Base-by-base conservation (phyloP, 257 asterid genomes). In the Lithospermum erythrorhizon region DNA sequence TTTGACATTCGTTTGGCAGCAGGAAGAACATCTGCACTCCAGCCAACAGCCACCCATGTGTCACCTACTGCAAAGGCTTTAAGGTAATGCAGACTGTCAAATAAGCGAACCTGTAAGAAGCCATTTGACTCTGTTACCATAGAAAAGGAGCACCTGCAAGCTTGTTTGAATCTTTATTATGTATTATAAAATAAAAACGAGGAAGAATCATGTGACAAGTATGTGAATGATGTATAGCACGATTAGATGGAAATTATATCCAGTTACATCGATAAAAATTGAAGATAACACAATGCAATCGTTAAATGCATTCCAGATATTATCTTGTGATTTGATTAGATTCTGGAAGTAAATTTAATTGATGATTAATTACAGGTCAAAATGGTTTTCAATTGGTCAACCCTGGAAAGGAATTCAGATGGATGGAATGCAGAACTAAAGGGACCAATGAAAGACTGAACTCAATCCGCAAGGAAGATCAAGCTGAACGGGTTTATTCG, bases 11-110 rank as follows among this genome's bases (percentile, higher is more conserved):
- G 81, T 77, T 83, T 91, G 65, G 85, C 94, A 54, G 83, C 86
- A 37, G 98, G 95, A 77, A 91, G 69, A 64, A 91, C 86, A 72
- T 91, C 97, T 37, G 81, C 73, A 70, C 97, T 88, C 98, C 98
- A 91, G 70, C 97, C 97, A 75, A 91, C 94, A 61, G 94, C 95
- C 62, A 91, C 90, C 95, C 97, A 91, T 21, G 84, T 95, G 66
- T 91, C 97, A 67, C 93, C 95, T 24, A 84, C 84, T 62, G 83
- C 80, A 52, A 91, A 81, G 73, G 98, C 90, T 83, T 81, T 91
- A 37, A 91, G 85, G 79, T 91, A 88, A 70, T 86, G 73, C 76
- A 71, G 74, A 71, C 78, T 84, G 69, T 91, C 97, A 69, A 91
- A 91, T 25, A 91, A 71, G 21, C 94, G 94, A 51, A 91, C 98